phyloP scores from a whole-genome alignment of 2,329 filamentous ascomycete species.

The Trichoderma hamatum region DNA sequence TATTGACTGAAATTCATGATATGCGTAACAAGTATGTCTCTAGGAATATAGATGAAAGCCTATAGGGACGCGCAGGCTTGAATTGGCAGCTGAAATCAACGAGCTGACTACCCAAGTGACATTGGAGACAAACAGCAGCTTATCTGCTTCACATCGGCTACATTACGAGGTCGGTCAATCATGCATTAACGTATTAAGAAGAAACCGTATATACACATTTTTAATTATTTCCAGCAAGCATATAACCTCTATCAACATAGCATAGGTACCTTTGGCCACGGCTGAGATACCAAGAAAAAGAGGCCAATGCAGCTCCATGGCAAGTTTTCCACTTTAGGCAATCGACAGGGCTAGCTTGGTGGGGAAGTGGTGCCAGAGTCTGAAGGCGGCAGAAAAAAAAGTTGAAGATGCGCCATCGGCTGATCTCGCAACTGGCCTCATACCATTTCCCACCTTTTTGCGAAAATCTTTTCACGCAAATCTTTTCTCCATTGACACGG shows the following conservation, averaged over 20 bases:
- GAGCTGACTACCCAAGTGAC: not conserved
- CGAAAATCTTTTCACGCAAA: not conserved
- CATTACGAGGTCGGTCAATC: not conserved
- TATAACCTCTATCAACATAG: too few relatives aligned
- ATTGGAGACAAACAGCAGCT: not conserved
- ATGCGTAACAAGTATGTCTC: not conserved
- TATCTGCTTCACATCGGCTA: not conserved
- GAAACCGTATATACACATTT: not conserved
- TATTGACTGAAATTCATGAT: not conserved
- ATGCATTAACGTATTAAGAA: not conserved
- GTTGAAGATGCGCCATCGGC: constrained; percentile 27
- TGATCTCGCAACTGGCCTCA: constrained; percentile 26
- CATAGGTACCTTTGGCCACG: too few relatives aligned
- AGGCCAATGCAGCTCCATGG: not conserved
- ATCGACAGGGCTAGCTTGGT: constrained; percentile 12
- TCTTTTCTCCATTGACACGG: not conserved
- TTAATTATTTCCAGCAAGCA: not conserved
- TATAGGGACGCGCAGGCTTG: not conserved
- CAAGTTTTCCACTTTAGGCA: constrained; percentile 18
- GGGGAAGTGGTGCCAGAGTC: constrained; percentile 4
- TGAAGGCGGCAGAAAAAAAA: constrained; percentile 24
- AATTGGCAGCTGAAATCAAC: not conserved
- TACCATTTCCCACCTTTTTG: constrained; percentile 13
- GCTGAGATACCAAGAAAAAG: not conserved
- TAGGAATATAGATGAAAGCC: not conserved